Evolutionary conservation across 345 rosid genomes (phyloP), one percentile per base, ranked within the genome.

Genomic region (Ceriops decandra): DNA sequence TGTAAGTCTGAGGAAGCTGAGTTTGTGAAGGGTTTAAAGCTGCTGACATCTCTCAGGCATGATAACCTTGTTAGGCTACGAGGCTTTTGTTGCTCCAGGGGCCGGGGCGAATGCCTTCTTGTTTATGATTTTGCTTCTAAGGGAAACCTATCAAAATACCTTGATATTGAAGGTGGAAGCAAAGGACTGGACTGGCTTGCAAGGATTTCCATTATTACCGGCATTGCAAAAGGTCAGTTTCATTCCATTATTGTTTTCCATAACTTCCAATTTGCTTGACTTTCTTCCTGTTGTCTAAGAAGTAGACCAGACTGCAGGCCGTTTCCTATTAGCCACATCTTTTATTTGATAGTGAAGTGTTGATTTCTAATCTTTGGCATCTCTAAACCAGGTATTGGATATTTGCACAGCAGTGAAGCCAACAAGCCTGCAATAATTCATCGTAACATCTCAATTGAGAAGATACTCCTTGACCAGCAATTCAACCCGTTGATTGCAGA

Each of bases 1-100:
- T 95, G 98, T 83, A 95, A 92, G 72, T 82, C 91, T 17, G 96
- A 92, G 64, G 99, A 88, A 77, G 85, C 74, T 20, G 98, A 90
- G 54, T 95, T 95, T 68, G 82, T 87, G 68, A 85, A 84, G 36
- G 99, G 98, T 17, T 73, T 95, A 59, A 78, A 83, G 80, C 68
- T 95, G 59, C 66, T 95, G 62, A 85, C 88, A 2, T 88, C 93
- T 1, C 75, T 95, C 7, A 82, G 80, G 68, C 96, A 95, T 9
- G 91, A 90, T 62, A 92, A 92, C 73, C 79, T 95, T n/a, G 83
- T 85, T 53, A 81, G 76, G 77, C 77, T 95, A 28, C 80, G 96
- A 49, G 99, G 99, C 0, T 90, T 95, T 71, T 95, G 97, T 65
- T 90, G 87, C 81, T 92, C 99, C 2, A 88, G 78, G 72, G 92